A percentile compares a stretch with the other conserved stretches of the same genome.
Conservation (phyloP, 352 stramenopile species). For the Globisporangium perplexum region DNA sequence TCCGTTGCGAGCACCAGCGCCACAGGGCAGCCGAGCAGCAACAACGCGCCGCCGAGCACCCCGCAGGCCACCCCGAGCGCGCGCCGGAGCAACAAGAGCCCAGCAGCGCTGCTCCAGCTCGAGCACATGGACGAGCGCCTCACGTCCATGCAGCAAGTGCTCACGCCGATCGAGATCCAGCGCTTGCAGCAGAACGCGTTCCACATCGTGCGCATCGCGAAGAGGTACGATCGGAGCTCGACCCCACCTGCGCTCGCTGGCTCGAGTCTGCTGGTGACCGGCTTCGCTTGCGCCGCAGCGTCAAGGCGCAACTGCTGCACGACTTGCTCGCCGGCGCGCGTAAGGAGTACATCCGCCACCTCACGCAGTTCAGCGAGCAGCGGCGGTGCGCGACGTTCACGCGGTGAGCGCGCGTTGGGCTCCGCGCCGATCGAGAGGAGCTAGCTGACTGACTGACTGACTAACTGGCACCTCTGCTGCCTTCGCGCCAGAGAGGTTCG, state of each 20-base stretch:
- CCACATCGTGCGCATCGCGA: constrained; percentile 66
- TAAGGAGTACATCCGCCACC: constrained; percentile 33
- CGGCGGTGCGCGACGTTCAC: constrained; percentile 40
- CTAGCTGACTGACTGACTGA: too few relatives aligned
- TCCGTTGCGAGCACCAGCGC: background rate
- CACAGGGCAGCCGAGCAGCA: background rate
- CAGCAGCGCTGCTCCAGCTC: constrained; percentile 24
- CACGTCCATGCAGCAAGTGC: constrained; percentile 65
- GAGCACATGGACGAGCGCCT: constrained; percentile 59
- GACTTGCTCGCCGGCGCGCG: constrained; percentile 37
- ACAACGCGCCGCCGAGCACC: constrained; percentile 2
- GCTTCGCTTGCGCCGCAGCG: constrained; percentile 18
- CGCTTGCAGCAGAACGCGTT: constrained; percentile 51
- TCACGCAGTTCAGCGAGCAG: constrained; percentile 49
- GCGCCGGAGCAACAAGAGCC: constrained; percentile 3
- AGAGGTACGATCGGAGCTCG: too few relatives aligned
- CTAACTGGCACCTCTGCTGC: too few relatives aligned
- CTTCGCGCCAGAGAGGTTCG: constrained; percentile 36
- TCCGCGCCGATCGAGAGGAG: background rate
- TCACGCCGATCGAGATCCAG: constrained; percentile 74
- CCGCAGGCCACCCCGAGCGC: background rate
- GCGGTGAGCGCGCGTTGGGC: constrained; percentile 16
- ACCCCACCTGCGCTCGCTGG: background rate
- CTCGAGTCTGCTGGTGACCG: background rate
- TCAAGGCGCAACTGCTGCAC: constrained; percentile 51